Evolutionary conservation across 2,329 filamentous ascomycete genomes (phyloP), one percentile per base, ranked within the genome.

Genomic region (Botryotinia narcissicola): DNA sequence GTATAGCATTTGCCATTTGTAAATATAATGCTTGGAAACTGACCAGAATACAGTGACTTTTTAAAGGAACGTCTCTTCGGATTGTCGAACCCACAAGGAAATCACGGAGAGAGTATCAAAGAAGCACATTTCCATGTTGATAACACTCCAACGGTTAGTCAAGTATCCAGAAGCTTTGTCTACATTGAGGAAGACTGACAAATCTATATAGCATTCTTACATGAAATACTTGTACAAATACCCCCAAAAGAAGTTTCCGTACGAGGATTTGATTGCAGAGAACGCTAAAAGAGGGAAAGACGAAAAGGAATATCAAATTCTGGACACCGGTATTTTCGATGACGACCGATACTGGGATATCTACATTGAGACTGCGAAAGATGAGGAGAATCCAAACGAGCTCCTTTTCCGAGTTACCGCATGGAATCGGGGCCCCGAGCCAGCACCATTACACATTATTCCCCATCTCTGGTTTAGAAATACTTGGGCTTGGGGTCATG

Each of bases 201-300:
- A 71, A 76, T 32, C 78, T 74, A 64, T 61, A 8, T 82, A 95
- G 93, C 95, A 98, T 83, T 97, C 95, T 42, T 98, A 98, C 86
- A 98, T 98, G 95, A 98, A 98, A 83, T 97, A 91, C 81, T 91
- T 98, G 78, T 98, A 98, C 88, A 98, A 98, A 83, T 97, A 98
- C 79, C 96, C 96, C 0, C 95, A 98, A 83, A 89, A 88, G 79
- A 90, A 91, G 76, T 98, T 98, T 80, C 96, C 95, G 3, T 98
- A 98, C 85, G 88, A 98, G 82, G 90, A 97, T 77, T 86, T 98
- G 64, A 85, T 97, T 77, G 86, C 93, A 76, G 93, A 97, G 80
- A 98, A 97, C 81, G 94, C 90, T 61, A 89, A 87, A 77, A 89
- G 95, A 76, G 87, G 88, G 73, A 93, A 91, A 82, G 82, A 90